A percentile compares a stretch with the other conserved stretches of the same genome.
Conservation (phyloP, 1,139 yeast genomes). For the Maudiozyma humilis region DNA sequence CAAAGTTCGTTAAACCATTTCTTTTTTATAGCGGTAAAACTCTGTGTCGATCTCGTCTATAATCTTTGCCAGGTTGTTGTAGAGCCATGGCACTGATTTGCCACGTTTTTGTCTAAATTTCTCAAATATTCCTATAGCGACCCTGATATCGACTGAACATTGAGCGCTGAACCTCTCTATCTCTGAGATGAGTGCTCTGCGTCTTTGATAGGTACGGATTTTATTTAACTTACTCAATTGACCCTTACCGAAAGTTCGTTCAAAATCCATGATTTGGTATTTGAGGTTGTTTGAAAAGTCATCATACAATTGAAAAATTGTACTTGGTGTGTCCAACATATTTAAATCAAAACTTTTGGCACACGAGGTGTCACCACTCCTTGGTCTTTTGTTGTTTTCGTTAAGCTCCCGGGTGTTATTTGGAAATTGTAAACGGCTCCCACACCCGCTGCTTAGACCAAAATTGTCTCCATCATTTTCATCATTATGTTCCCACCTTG, state of each 20-base stretch:
- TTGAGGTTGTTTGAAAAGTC: slow-evolving; percentile 16
- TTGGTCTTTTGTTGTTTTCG: not conserved
- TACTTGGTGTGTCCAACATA: slow-evolving; percentile 17
- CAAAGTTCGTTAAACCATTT: too few relatives aligned
- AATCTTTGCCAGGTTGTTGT: slow-evolving; percentile 17
- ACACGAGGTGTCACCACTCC: not conserved
- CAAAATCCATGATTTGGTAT: slow-evolving; percentile 18
- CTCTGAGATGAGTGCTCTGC: slow-evolving; percentile 21
- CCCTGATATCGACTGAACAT: slow-evolving; percentile 10
- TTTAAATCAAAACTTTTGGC: slow-evolving; percentile 11
- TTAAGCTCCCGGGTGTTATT: not conserved
- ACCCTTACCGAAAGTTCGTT: slow-evolving; percentile 19
- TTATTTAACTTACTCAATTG: slow-evolving; percentile 20
- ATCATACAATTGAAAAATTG: slow-evolving; percentile 16
- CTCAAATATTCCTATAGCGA: slow-evolving; percentile 17
- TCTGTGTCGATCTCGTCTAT: slow-evolving; percentile 12
- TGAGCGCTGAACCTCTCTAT: slow-evolving; percentile 17
- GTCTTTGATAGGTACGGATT: slow-evolving; percentile 22
- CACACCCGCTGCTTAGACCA: not conserved
- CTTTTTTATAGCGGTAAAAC: too few relatives aligned
- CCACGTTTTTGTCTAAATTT: slow-evolving; percentile 13
- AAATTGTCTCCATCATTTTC: not conserved
- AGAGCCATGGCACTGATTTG: slow-evolving; percentile 21
- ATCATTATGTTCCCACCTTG: not conserved
- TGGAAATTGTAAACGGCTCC: too few relatives aligned